These are phyloP conservation scores for Pestalotiopsis sp. DNA, from an alignment of 2,329 filamentous ascomycete species.

Conservation along the genomic window DNA sequence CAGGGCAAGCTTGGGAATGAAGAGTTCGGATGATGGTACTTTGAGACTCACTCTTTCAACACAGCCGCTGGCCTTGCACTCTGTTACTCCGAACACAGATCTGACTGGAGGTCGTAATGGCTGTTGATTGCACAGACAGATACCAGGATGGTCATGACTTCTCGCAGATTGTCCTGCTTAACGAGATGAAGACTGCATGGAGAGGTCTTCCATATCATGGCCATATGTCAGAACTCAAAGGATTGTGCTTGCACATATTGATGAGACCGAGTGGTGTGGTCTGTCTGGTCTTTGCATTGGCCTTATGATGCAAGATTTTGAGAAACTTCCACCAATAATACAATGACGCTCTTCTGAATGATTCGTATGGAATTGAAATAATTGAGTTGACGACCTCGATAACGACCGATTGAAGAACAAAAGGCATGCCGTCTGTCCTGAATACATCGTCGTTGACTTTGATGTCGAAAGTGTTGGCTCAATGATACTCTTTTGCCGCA, in stretches of 20 bases:
- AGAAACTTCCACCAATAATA: background rate
- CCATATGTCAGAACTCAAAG: background rate
- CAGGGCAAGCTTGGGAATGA: too few relatives aligned
- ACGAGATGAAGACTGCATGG: rapidly evolving
- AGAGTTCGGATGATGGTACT: too few relatives aligned
- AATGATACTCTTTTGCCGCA: too few relatives aligned
- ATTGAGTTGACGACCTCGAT: background rate
- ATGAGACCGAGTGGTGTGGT: background rate
- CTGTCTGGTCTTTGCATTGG: background rate
- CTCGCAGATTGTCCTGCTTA: background rate
- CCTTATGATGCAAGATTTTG: background rate
- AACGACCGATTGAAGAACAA: background rate
- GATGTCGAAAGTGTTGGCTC: too few relatives aligned
- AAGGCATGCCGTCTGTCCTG: too few relatives aligned
- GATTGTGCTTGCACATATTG: background rate
- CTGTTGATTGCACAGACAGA: too few relatives aligned
- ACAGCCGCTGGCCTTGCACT: too few relatives aligned
- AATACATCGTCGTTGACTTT: too few relatives aligned
- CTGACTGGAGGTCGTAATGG: too few relatives aligned
- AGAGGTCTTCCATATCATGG: background rate
- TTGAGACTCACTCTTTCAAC: too few relatives aligned
- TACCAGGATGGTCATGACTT: too few relatives aligned
- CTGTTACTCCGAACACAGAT: too few relatives aligned
- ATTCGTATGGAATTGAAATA: background rate
- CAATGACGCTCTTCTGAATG: background rate